Evolutionary conservation across 208 protist genomes (phyloP).

Genomic region (Trypanosoma platydactyli): DNA sequence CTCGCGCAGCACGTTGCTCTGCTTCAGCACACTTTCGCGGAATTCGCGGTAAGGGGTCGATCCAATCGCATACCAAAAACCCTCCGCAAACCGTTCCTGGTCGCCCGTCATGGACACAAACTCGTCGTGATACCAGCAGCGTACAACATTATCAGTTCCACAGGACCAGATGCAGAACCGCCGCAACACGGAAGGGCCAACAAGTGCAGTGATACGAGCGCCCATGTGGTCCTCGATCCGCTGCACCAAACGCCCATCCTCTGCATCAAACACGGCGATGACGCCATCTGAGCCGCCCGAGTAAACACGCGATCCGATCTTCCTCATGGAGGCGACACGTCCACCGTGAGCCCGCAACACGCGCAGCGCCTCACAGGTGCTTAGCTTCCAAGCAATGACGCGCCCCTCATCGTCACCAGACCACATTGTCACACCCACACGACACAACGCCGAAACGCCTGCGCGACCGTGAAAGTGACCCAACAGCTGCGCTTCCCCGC

Average conservation of each 20-base stretch:
- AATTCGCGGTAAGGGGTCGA: slow-evolving; percentile 85
- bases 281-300: slow-evolving; percentile 62
- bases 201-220: slow-evolving; percentile 51
- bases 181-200: slow-evolving; percentile 55
- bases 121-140: slow-evolving; percentile 90
- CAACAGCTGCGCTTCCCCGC: slow-evolving; percentile 55
- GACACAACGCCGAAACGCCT: slow-evolving; percentile 68
- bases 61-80: slow-evolving; percentile 68
- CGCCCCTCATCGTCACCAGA: slow-evolving; percentile 72
- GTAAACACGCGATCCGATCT: slow-evolving; percentile 73
- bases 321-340: slow-evolving; percentile 51
- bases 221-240: slow-evolving; percentile 52
- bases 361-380: slow-evolving; percentile 64
- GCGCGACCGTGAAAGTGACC: slow-evolving; percentile 75
- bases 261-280: slow-evolving; percentile 61
- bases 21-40: slow-evolving; percentile 36
- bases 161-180: slow-evolving; percentile 86
- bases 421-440: slow-evolving; percentile 78
- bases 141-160: slow-evolving; percentile 56
- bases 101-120: slow-evolving; percentile 58
- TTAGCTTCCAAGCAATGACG: slow-evolving; percentile 67
- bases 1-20: slow-evolving; percentile 52
- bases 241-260: slow-evolving; percentile 48
- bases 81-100: slow-evolving; percentile 61
- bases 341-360: slow-evolving; percentile 47